Base-by-base conservation (phyloP, 805 yeast genomes). In the Teunomyces gatunensis region DNA sequence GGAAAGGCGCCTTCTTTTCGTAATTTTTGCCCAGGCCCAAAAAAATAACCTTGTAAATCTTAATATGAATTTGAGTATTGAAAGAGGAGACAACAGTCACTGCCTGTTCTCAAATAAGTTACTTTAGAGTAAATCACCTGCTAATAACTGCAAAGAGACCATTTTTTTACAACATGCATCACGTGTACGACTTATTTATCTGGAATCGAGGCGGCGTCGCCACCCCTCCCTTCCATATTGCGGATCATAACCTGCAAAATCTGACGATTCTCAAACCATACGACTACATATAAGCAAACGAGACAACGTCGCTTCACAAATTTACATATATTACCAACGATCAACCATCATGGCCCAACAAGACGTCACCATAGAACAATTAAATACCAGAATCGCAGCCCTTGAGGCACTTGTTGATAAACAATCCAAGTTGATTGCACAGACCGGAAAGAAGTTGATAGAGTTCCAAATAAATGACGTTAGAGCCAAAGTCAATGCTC, bases 391-490 rank as follows among this genome's bases (percentile, higher is more conserved):
- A 20, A 75, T 90, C 35, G 69, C 70, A 3, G 76, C 74, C 23
- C 71, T 87, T 30, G 69, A 78, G 15, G 69, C 71, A 5, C 54
- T 78, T 12, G 87, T 87, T 9, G 75, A 76, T 53, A 87, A 81
- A 58, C 95, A 90, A 63, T 73, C 82, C 47, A 69, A 74, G 39
- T 58, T 89, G 50, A 72, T 91, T 44, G 79, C 87, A 25, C 78
- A 81, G 53, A 88, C 97, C 0, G 97, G 97, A 1, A 81, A 87
- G 56, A 90, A 85, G 55, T 75, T 91, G 10, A 65, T 91, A 55
- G 80, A 81, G 50, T 55, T 88, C 46, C 95, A 89, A 63, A 76
- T 89, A 17, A 46, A 73, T 63, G 62, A 84, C 77, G 64, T 81
- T 64, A 59, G 71, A 61, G 48, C 50, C 35, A 54, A 51, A 47